phyloP scores from a whole-genome alignment of 495 filamentous ascomycete genomes.

The Endocarpon pusillum region DNA sequence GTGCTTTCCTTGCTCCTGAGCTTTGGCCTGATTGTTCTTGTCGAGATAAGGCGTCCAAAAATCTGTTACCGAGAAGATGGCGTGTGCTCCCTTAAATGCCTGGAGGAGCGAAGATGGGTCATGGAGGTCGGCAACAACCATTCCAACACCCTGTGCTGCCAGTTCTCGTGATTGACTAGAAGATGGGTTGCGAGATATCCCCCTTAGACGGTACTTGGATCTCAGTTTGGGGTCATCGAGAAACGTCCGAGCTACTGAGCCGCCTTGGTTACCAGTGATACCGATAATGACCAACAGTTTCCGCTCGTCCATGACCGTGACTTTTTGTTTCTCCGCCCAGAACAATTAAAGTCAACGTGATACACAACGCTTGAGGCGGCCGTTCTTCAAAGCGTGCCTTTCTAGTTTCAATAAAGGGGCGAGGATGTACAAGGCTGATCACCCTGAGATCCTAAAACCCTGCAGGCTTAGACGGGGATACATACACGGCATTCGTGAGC shows the following conservation, averaged over 20 bases:
- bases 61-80: slow-evolving; percentile 33
- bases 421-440: too few relatives aligned
- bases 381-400: too few relatives aligned
- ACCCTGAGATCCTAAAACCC: too few relatives aligned
- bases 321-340: too few relatives aligned
- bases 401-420: too few relatives aligned
- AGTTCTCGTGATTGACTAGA: slow-evolving; percentile 18
- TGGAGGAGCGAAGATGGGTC: slow-evolving; percentile 19
- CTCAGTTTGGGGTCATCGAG: slow-evolving; percentile 13
- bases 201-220: slow-evolving; percentile 26
- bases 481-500: too few relatives aligned
- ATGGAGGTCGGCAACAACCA: slow-evolving; percentile 29
- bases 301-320: too few relatives aligned
- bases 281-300: slow-evolving; percentile 18
- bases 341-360: too few relatives aligned
- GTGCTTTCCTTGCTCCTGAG: slow-evolving; percentile 12
- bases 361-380: too few relatives aligned
- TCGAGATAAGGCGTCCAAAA: slow-evolving; percentile 25
- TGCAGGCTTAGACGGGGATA: too few relatives aligned
- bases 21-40: too few relatives aligned
- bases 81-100: slow-evolving; percentile 28
- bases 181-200: slow-evolving; percentile 20
- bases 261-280: slow-evolving; percentile 25
- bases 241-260: slow-evolving; percentile 20
- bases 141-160: slow-evolving; percentile 25